Evolutionary conservation across 257 asterid species (phyloP).

Genomic region (Nicotiana benthamiana): DNA sequence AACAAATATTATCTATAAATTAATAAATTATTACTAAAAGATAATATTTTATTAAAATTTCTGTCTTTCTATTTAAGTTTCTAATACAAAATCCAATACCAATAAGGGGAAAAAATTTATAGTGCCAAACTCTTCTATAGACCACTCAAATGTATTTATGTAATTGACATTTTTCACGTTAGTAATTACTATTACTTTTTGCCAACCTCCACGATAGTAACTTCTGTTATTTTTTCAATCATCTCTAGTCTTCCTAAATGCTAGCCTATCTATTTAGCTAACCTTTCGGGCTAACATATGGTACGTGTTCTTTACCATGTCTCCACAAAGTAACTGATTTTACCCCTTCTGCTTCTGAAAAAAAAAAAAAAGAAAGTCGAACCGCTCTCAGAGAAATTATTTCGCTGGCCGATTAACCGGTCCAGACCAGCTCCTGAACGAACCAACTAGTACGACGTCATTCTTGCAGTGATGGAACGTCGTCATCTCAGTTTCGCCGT

Average conservation of each 20-base stretch:
- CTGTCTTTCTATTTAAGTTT: too few relatives aligned
- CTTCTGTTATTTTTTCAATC: too few relatives aligned
- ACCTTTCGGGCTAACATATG: too few relatives aligned
- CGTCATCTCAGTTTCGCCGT: slow-evolving; percentile 13
- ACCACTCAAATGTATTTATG: background rate
- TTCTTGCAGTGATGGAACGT: slow-evolving; percentile 67
- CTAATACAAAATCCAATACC: too few relatives aligned
- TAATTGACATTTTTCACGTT: background rate
- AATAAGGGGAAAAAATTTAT: too few relatives aligned
- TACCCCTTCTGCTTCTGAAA: background rate
- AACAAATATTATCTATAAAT: too few relatives aligned
- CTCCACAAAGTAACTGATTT: background rate
- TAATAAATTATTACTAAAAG: too few relatives aligned
- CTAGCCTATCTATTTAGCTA: too few relatives aligned
- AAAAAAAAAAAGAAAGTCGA: background rate
- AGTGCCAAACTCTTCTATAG: background rate
- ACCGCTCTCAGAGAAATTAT: slow-evolving; percentile 3
- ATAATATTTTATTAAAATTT: too few relatives aligned
- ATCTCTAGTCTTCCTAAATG: too few relatives aligned
- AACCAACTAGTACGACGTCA: slow-evolving; percentile 34
- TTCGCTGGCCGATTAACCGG: slow-evolving; percentile 53
- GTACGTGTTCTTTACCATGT: background rate
- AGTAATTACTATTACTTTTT: background rate
- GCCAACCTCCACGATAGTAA: background rate
- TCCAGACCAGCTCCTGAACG: slow-evolving; percentile 30